phyloP scores from a whole-genome alignment of 2,329 filamentous ascomycete genomes.

The Sporothrix globosa region DNA sequence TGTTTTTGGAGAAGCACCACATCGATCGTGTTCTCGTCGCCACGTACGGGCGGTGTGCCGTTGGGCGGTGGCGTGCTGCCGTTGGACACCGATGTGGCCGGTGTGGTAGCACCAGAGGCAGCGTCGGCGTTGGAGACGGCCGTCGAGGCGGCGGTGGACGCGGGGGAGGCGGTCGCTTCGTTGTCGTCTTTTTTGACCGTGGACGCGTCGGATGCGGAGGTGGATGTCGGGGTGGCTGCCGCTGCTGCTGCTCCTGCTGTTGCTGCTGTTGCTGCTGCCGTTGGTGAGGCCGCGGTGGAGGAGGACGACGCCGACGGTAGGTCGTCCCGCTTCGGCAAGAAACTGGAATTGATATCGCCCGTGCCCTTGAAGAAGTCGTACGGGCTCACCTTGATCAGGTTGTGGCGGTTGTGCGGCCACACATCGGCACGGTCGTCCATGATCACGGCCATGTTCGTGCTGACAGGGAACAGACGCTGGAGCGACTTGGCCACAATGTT shows the following conservation, averaged over 20 bases:
- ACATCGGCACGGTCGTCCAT: slow-evolving; percentile 97
- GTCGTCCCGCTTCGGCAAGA: slow-evolving; percentile 77
- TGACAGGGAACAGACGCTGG: slow-evolving; percentile 89
- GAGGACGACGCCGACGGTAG: slow-evolving; percentile 42
- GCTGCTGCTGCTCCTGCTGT: background rate
- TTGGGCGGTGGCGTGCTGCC: slow-evolving; percentile 31
- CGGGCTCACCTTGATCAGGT: slow-evolving; percentile 90
- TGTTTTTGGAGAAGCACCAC: slow-evolving; percentile 72
- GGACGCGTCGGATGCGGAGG: background rate
- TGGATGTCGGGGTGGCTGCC: background rate
- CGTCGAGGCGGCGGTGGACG: background rate
- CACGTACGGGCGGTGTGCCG: slow-evolving; percentile 50
- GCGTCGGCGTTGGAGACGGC: slow-evolving; percentile 10
- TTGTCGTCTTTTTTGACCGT: slow-evolving; percentile 27
- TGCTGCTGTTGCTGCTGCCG: background rate
- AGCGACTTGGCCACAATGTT: slow-evolving; percentile 89
- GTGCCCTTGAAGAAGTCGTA: slow-evolving; percentile 99
- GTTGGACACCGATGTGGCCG: slow-evolving; percentile 28
- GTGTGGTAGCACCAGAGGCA: slow-evolving; percentile 14
- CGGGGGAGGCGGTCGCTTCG: background rate
- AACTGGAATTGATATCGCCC: slow-evolving; percentile 97
- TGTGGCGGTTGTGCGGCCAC: slow-evolving; percentile 86
- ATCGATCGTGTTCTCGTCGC: slow-evolving; percentile 58
- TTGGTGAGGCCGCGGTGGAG: background rate
- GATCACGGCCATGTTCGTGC: slow-evolving; percentile 98